These are phyloP conservation scores for Monosporozyma unispora DNA, from an alignment of 805 yeast genomes.

Conservation along the genomic window DNA sequence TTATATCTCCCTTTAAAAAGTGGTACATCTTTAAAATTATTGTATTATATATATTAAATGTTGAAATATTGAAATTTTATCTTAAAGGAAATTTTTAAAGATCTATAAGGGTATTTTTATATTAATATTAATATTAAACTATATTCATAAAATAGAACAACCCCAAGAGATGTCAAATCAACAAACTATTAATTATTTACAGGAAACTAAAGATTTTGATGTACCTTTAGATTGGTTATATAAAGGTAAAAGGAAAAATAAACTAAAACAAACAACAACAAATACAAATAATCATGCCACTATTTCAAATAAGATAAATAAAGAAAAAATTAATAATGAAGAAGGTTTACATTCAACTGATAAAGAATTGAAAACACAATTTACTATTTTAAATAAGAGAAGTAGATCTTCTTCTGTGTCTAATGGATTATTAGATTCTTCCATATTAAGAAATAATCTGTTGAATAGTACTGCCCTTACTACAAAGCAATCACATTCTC, in stretches of 20 bases:
- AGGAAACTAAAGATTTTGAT: not conserved
- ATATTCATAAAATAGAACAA: too few species aligned
- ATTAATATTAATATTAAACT: too few species aligned
- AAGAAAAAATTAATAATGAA: not conserved
- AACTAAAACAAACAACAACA: not conserved
- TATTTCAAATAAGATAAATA: not conserved
- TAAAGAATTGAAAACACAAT: not conserved
- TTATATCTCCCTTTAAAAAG: too few species aligned
- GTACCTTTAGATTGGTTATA: slow-evolving; percentile 80
- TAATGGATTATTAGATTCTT: slow-evolving; percentile 10
- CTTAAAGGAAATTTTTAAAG: not conserved
- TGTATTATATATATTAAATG: not conserved
- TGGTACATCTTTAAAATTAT: not conserved
- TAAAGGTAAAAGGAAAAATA: slow-evolving; percentile 49
- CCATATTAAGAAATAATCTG: not conserved
- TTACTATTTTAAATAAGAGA: slow-evolving; percentile 2
- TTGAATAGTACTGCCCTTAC: too few species aligned
- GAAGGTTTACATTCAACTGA: not conserved
- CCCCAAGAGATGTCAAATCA: too few species aligned
- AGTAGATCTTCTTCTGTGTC: slow-evolving; percentile 20
- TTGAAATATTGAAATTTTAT: not conserved
- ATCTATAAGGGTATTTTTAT: not conserved
- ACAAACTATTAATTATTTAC: not conserved
- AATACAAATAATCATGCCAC: not conserved
- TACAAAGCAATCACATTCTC: too few species aligned